Conservation (phyloP, 2,329 filamentous ascomycete species). For the Chrysosporium keratinophilum region DNA sequence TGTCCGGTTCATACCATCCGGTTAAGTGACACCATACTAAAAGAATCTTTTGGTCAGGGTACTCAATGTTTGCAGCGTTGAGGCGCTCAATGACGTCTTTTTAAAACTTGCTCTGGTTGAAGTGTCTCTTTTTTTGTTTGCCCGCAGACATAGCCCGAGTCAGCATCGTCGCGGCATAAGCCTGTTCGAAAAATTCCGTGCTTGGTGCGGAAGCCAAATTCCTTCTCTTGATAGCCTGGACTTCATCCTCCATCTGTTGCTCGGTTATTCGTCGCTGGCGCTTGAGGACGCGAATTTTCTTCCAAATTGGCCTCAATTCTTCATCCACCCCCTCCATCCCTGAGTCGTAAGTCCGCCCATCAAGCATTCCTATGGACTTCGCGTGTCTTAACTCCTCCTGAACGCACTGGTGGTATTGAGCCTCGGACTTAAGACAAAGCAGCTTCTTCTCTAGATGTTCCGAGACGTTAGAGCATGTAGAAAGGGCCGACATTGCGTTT, state of each 20-base stretch:
- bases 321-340: not conserved
- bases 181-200: not conserved
- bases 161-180: slow-evolving; percentile 4
- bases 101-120: slow-evolving; percentile 4
- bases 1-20: slow-evolving; percentile 1
- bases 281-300: slow-evolving; percentile 3
- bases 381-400: not conserved
- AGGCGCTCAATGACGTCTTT: not conserved
- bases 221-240: not conserved
- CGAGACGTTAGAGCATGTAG: not conserved
- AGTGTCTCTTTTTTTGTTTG: slow-evolving; percentile 7
- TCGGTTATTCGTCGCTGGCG: not conserved
- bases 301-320: not conserved
- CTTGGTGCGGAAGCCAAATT: not conserved
- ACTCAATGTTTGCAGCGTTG: not conserved
- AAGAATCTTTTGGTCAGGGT: not conserved
- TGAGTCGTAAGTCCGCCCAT: not conserved
- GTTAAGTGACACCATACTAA: slow-evolving; percentile 11
- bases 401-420: not conserved
- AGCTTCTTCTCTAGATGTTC: not conserved
- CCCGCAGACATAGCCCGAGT: slow-evolving; percentile 1
- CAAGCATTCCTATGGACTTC: not conserved
- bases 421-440: not conserved
- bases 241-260: slow-evolving; percentile 8
- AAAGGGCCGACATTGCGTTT: no score